These are phyloP conservation scores for Grosmannia huntii DNA, from an alignment of 2,329 filamentous ascomycete species.

Conservation along the genomic window DNA sequence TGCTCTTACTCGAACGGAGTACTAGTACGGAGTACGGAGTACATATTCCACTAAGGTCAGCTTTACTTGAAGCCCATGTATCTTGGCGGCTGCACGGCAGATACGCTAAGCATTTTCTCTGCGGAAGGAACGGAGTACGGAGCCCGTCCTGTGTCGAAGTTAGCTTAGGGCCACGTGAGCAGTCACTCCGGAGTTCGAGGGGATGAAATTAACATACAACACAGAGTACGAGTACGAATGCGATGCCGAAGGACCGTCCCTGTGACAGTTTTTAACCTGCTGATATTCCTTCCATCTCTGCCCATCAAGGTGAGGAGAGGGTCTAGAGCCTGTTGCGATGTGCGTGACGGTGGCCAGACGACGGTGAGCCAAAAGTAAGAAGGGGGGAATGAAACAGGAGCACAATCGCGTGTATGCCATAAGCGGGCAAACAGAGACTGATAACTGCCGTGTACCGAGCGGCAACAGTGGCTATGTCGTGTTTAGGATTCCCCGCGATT, in stretches of 20 bases:
- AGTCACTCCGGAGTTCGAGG: background rate
- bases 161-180: background rate
- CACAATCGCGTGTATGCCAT: background rate
- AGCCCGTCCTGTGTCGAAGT: background rate
- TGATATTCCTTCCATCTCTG: too few relatives aligned
- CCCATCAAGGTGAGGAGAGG: too few relatives aligned
- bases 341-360: background rate
- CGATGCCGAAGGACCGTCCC: too few relatives aligned
- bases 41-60: background rate
- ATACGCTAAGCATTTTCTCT: background rate
- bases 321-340: too few relatives aligned
- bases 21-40: background rate
- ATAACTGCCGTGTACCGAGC: background rate
- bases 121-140: background rate
- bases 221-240: background rate
- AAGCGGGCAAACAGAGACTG: background rate
- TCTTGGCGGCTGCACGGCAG: background rate
- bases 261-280: too few relatives aligned
- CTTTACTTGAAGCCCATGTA: background rate
- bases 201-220: background rate
- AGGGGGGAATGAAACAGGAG: background rate
- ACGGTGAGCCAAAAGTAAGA: background rate
- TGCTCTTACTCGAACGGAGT: background rate
- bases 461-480: background rate
- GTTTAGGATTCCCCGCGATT: background rate